Evolutionary conservation across 805 yeast genomes (phyloP).

Genomic region (Teunomyces lycoperdinae): DNA sequence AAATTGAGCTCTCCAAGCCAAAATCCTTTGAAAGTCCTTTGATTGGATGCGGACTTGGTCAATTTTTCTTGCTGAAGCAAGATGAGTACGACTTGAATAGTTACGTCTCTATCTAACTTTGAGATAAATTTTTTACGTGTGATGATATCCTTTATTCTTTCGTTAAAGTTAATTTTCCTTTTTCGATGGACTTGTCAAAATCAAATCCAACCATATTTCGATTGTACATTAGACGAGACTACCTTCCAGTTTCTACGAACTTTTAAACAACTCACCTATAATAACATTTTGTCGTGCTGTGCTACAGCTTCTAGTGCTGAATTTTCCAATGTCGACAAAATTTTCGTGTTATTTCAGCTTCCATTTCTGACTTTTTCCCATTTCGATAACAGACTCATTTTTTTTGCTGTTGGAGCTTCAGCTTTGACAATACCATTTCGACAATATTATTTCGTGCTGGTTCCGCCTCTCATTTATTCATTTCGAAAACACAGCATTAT

Average conservation of each 20-base stretch:
- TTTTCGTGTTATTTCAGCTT: too few species aligned
- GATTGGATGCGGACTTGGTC: constrained; percentile 18
- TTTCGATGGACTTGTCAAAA: not conserved
- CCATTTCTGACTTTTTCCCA: too few species aligned
- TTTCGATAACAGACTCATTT: too few species aligned
- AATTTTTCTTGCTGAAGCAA: constrained; percentile 20
- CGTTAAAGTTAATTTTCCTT: constrained; percentile 1
- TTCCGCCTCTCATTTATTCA: not conserved
- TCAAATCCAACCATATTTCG: constrained; percentile 4
- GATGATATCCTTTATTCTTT: not conserved
- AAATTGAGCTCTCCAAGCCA: constrained; percentile 11
- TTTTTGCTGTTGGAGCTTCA: too few species aligned
- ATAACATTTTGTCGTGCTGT: too few species aligned
- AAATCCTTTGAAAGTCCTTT: constrained; percentile 14
- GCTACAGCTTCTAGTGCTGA: too few species aligned
- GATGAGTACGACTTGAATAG: constrained; percentile 26
- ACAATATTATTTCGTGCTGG: not conserved
- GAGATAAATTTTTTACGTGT: not conserved
- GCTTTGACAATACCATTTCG: not conserved
- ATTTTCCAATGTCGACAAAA: too few species aligned
- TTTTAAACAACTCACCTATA: not conserved
- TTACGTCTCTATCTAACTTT: constrained; percentile 14
- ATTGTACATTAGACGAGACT: constrained; percentile 6
- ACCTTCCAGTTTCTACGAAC: not conserved
- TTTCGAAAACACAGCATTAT: too few species aligned